Conservation (phyloP, 768 basidiomycete genomes). For the Grammothele lineata region DNA sequence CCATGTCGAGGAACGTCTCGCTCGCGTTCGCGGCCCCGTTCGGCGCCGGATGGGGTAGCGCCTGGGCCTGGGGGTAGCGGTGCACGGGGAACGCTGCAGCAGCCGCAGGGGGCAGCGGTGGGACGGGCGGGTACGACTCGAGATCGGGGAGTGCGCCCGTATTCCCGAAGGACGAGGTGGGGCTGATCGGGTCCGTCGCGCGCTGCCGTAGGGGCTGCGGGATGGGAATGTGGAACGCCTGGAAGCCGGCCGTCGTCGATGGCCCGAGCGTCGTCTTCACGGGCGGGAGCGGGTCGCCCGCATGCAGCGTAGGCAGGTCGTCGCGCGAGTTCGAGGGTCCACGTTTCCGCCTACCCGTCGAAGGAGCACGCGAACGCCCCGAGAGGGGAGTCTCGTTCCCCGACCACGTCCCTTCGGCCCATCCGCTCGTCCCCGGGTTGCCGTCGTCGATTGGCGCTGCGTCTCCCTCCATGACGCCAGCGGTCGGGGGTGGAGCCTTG, state of each 20-base stretch:
- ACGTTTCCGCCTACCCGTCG: conserved; percentile 4
- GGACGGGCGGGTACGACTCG: conserved; percentile 3
- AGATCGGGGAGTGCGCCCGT: conserved; percentile 8
- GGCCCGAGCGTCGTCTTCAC: too few relatives aligned
- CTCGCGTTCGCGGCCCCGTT: neutral
- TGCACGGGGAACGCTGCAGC: neutral
- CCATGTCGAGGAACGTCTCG: conserved; percentile 8
- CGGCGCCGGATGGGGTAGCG: neutral
- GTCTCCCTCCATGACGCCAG: conserved; percentile 2
- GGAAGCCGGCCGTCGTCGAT: neutral
- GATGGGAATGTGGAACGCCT: conserved; percentile 3
- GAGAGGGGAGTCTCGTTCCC: conserved; percentile 1
- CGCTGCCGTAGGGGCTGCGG: conserved; percentile 1
- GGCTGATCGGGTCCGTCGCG: conserved; percentile 5
- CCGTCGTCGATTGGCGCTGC: conserved; percentile 10
- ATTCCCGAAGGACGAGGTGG: conserved; percentile 10
- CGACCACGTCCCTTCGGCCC: conserved; percentile 13
- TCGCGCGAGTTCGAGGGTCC: neutral
- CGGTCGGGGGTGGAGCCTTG: neutral
- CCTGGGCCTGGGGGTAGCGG: neutral
- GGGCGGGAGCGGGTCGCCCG: too few relatives aligned
- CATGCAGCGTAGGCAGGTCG: too few relatives aligned
- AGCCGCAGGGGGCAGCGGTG: neutral
- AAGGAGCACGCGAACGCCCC: neutral
- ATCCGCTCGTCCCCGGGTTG: conserved; percentile 11